Conservation (phyloP, 192 early-diverging fungal species). For the Backusella mclennaniae region DNA sequence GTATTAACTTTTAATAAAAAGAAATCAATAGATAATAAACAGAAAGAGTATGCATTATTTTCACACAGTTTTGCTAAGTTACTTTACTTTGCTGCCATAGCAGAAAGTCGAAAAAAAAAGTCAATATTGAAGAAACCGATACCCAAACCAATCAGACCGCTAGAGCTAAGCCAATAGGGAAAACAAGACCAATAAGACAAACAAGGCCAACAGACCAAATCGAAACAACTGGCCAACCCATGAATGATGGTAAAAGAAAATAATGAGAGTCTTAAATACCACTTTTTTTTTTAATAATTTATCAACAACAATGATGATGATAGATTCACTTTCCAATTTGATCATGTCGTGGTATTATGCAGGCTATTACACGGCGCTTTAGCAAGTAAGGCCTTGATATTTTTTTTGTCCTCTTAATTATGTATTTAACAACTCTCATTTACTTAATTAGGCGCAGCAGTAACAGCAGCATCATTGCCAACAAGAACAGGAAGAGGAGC, state of each 20-base stretch:
- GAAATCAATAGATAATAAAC: neutral
- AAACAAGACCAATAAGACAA: neutral
- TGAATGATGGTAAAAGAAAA: neutral
- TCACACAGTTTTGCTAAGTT: neutral
- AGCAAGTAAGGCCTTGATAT: constrained; percentile 7
- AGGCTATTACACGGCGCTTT: constrained; percentile 24
- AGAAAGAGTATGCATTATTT: neutral
- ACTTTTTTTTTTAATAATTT: neutral
- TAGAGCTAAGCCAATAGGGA: neutral
- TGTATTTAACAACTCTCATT: neutral
- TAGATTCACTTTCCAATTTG: constrained; percentile 12
- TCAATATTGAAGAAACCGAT: neutral
- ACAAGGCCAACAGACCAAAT: neutral
- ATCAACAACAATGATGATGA: neutral
- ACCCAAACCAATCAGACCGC: neutral
- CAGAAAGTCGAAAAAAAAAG: neutral
- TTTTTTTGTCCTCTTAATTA: neutral
- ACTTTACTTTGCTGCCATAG: neutral
- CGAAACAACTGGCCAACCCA: neutral
- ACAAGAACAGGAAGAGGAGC: neutral
- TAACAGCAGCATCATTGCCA: neutral
- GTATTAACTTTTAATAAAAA: neutral
- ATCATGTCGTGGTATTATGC: constrained; percentile 26
- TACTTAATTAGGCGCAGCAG: neutral
- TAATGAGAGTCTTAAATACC: too few relatives aligned